Evolutionary conservation across 257 asterid species (phyloP), one percentile per base, ranked within the genome.

Genomic region (Nyctanthes arbortristis): DNA sequence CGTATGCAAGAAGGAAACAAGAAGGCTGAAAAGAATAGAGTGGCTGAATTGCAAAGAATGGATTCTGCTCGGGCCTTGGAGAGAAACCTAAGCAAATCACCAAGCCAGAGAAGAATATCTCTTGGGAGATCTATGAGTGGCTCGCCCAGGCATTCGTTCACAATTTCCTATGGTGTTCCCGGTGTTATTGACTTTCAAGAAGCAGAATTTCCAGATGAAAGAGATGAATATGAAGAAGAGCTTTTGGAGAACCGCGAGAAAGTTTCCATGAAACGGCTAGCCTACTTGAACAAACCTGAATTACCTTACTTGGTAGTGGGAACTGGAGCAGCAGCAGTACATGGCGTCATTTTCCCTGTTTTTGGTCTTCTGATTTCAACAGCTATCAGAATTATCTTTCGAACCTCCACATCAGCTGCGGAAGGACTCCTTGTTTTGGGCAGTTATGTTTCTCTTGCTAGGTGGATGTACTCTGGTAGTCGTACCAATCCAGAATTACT

Each of bases 281-380:
- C 81, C 32, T 1, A 11, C 29, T 73, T 89, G 18, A 87, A 92
- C 81, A 89, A 88, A 66, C 96, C 94, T 0, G 96, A 89, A 69
- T 16, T 71, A 54, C 85, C 84, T 3, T 78, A 62, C 78, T 67
- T 92, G 77, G 39, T 88, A 1, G 66, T 84, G 63, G 98, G 96
- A 43, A 73, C 89, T 0, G 3, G 88, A 33, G 96, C 87, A 40
- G 92, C 96, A 16, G 77, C 77, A 0, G 60, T 57, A 12, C 80
- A 84, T 30, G 98, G 96, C 7, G 55, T 89, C 24, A 18, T 82
- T 39, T 86, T 87, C 77, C 98, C 97, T 0, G 4, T 89, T 18
- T 92, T 92, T 24, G 96, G 94, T 13, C 92, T 92, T 43, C 39
- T 89, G 61, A 63, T 92, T 55, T 86, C 98, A 2, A 31, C 84